Evolutionary conservation across 2,329 filamentous ascomycete species (phyloP), one percentile per base, ranked within the genome.

Genomic region (Hymenoscyphus scutula): DNA sequence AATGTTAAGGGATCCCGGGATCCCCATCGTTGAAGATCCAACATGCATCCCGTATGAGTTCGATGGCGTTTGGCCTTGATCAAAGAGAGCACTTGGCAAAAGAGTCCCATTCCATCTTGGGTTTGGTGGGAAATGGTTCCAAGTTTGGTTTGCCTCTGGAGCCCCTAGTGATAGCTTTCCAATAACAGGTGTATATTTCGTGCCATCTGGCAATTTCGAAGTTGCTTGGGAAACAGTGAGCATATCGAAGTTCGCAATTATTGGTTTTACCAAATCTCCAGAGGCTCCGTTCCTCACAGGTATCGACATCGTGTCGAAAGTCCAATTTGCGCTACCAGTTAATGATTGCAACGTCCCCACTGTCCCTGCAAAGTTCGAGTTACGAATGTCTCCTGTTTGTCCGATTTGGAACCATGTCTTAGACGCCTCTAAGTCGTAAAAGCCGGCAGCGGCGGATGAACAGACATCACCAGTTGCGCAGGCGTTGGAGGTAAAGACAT

Each of bases 21-120:
- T 67, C 1, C 53, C 60, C 45, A 66, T 17, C 1, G 60, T 37
- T 30, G 53, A 45, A 2, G 64, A 70, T 1, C 65, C 69, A 53
- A 71, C 64, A 51, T 71, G 69, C 51, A 71, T 56, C 1, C 69
- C 63, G 48, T 64, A 70, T 1, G 68, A 71, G 38, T 67, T 67
- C n/a, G 69, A 70, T 3, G 67, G 61, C 4, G 56, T 48, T 17
- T 37, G 29, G 1, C 51, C 60, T 38, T 63, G 29, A 11, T 32
- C 56, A n/a, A 59, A 60, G 1, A 68, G 48, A 8, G 27, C 8
- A 38, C 62, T 59, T 41, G 64, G 29, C 3, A 68, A 41, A 7
- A 68, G 34, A 5, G 63, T 66, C 2, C 64, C 67, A 56, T 69
- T 68, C 19, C 48, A 62, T 10, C 41, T 55, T 10, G 63, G 60